Evolutionary conservation across 768 basidiomycete species (phyloP).

Genomic region (Boletus pseudo-olivaceus): DNA sequence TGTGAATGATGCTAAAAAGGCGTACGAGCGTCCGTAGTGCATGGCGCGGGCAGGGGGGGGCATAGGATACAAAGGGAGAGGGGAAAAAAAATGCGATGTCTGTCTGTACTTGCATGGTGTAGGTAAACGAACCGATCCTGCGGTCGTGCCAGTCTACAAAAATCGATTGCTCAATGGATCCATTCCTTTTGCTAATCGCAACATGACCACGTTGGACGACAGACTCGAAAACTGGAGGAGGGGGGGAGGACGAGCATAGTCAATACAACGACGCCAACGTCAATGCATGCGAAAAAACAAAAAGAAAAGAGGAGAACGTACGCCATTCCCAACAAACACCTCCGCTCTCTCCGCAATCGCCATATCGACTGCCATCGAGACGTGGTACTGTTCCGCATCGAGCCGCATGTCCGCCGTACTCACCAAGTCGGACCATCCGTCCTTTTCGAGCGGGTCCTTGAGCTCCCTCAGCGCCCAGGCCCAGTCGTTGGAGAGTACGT

Average conservation of each 20-base stretch:
- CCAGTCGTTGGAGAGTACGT: constrained; percentile 52
- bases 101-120: no score
- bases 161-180: constrained; percentile 38
- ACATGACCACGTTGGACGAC: constrained; percentile 48
- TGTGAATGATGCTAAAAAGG: no score
- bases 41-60: no score
- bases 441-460: constrained; percentile 34
- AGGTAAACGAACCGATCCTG: background rate
- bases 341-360: constrained; percentile 54
- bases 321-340: constrained; percentile 61
- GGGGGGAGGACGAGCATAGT: no score
- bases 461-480: constrained; percentile 41
- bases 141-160: constrained; percentile 28
- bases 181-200: constrained; percentile 44
- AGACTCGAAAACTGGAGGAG: constrained; percentile 44
- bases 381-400: constrained; percentile 44
- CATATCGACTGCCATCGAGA: constrained; percentile 58
- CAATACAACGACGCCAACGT: background rate
- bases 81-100: background rate
- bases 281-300: no score
- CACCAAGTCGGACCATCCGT: constrained; percentile 50
- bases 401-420: constrained; percentile 41
- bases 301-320: constrained; percentile 31
- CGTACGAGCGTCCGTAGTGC: no score
- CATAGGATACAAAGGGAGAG: no score